Percentiles rank a stretch among this genome's conserved stretches.
These are phyloP conservation scores for Globomyces sp. DNA, from an alignment of 371 early-diverging fungal genomes.

Conservation along the genomic window DNA sequence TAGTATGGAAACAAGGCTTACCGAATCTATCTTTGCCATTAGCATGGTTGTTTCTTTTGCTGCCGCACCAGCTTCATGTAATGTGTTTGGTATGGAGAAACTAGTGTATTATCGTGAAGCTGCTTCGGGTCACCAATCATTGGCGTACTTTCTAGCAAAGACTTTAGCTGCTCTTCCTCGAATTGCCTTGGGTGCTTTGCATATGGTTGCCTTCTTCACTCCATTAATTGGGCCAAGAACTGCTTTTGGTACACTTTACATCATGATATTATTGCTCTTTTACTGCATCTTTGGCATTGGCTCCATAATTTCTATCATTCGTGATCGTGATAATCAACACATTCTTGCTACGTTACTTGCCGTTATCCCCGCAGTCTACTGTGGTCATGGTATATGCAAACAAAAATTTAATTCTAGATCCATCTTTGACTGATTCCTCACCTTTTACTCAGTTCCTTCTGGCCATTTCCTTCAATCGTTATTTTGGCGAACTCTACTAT, in stretches of 20 bases:
- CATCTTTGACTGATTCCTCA: neutral
- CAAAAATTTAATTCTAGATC: neutral
- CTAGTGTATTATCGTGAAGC: slow-evolving; percentile 44
- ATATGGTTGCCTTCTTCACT: neutral
- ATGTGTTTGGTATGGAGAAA: slow-evolving; percentile 44
- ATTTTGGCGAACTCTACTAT: neutral
- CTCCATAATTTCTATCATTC: neutral
- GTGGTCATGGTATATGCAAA: neutral
- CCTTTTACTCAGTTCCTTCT: neutral
- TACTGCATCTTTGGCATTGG: slow-evolving; percentile 2
- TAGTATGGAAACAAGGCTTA: slow-evolving; percentile 34
- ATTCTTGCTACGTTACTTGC: neutral
- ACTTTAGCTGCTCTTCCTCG: slow-evolving; percentile 28
- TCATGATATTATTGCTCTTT: neutral
- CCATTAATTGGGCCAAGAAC: neutral
- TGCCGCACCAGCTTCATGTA: slow-evolving; percentile 21
- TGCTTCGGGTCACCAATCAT: slow-evolving; percentile 28
- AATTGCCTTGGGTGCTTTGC: slow-evolving; percentile 20
- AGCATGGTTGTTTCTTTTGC: neutral
- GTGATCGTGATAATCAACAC: neutral
- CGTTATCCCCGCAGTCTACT: neutral
- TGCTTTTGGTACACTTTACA: neutral
- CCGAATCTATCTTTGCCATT: slow-evolving; percentile 21
- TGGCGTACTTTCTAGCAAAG: slow-evolving; percentile 42
- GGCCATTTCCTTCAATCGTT: neutral